phyloP scores from a whole-genome alignment of 2,329 filamentous ascomycete species.

The Trichoderma simmonsii region DNA sequence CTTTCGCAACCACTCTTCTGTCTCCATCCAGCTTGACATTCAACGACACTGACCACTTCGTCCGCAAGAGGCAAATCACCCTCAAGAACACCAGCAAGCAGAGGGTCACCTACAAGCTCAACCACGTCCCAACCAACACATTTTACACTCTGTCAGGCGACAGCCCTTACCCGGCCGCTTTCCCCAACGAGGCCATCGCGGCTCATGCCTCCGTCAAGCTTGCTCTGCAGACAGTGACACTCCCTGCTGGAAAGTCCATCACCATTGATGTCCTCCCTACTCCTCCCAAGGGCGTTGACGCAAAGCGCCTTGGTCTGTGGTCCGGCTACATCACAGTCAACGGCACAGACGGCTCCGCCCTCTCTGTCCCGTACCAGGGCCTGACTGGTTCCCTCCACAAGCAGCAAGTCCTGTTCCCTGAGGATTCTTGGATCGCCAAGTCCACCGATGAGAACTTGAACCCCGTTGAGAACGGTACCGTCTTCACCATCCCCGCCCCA shows the following conservation, averaged over 20 bases:
- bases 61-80: slow-evolving; percentile 44
- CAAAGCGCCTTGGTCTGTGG: slow-evolving; percentile 39
- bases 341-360: slow-evolving; percentile 36
- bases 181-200: slow-evolving; percentile 45
- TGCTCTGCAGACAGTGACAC: slow-evolving; percentile 41
- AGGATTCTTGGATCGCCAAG: slow-evolving; percentile 30
- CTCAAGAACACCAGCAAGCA: slow-evolving; percentile 53
- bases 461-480: slow-evolving; percentile 34
- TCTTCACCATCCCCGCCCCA: slow-evolving; percentile 41
- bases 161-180: slow-evolving; percentile 37
- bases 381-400: slow-evolving; percentile 36
- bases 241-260: slow-evolving; percentile 42
- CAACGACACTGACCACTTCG: slow-evolving; percentile 61
- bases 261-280: slow-evolving; percentile 46
- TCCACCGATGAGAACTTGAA: slow-evolving; percentile 33
- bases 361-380: slow-evolving; percentile 43
- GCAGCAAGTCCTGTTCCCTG: slow-evolving; percentile 24
- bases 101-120: slow-evolving; percentile 50
- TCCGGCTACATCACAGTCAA: slow-evolving; percentile 42
- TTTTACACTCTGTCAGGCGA: slow-evolving; percentile 46
- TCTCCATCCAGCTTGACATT: slow-evolving; percentile 58
- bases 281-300: slow-evolving; percentile 36
- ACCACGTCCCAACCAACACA: slow-evolving; percentile 49
- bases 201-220: slow-evolving; percentile 44
- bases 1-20: slow-evolving; percentile 51